These are phyloP conservation scores for Pythium phragmiticola DNA, from an alignment of 352 stramenopile genomes.

Conservation along the genomic window DNA sequence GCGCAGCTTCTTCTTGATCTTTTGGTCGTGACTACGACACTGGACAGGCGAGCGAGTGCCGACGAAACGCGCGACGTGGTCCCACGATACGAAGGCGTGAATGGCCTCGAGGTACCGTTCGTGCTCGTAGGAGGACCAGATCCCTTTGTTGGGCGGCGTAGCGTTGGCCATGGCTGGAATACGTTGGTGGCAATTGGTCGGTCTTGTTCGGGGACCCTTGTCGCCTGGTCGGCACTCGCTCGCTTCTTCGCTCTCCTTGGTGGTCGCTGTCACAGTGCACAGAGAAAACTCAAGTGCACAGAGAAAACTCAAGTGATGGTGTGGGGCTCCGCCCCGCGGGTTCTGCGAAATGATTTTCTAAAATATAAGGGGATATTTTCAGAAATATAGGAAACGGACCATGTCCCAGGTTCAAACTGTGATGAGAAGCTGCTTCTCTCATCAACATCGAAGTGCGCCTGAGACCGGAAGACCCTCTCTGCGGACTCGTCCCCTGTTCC, in stretches of 20 bases:
- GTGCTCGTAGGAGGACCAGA: conserved; percentile 18
- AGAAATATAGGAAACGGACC: background rate
- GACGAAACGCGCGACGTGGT: conserved; percentile 11
- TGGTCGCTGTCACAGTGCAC: background rate
- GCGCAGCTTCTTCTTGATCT: conserved; percentile 18
- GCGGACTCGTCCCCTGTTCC: no score
- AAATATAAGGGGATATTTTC: conserved; percentile 2
- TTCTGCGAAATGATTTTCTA: background rate
- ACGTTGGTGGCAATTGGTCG: background rate
- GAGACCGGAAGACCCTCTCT: no score
- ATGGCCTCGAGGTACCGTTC: conserved; percentile 10
- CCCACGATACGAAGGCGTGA: conserved; percentile 4
- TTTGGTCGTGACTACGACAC: conserved; percentile 13
- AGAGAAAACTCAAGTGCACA: background rate
- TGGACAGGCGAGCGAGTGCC: conserved; percentile 21
- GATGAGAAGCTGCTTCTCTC: background rate
- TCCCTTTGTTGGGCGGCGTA: background rate
- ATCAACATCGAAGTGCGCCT: background rate
- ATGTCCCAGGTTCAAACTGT: background rate
- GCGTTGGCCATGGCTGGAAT: background rate
- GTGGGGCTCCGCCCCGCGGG: background rate
- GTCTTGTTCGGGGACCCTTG: background rate
- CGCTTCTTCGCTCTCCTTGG: background rate
- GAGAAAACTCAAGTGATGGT: background rate
- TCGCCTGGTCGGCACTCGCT: background rate